A percentile compares a stretch with the other conserved stretches of the same genome.
These are phyloP conservation scores for Uncinocarpus reesii DNA, from an alignment of 2,329 filamentous ascomycete species.

Conservation along the genomic window DNA sequence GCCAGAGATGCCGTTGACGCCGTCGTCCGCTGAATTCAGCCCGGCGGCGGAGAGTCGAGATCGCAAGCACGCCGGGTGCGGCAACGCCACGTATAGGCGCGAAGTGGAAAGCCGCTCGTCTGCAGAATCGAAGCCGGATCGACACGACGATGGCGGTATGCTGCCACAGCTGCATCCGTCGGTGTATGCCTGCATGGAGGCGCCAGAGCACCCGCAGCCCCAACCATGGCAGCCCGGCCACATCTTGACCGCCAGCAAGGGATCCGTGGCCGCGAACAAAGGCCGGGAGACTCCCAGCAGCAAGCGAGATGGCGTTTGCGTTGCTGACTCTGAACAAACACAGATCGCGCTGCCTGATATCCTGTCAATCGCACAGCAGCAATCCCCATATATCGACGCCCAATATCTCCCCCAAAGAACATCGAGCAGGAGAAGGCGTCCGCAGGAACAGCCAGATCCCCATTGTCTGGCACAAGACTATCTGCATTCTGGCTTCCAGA, in stretches of 20 bases:
- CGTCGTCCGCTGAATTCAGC: conserved; percentile 9
- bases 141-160: background rate
- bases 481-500: conserved; percentile 5
- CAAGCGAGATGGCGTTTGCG: conserved; percentile 5
- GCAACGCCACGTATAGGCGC: background rate
- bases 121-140: background rate
- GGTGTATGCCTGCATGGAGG: background rate
- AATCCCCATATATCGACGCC: conserved; percentile 15
- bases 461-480: conserved; percentile 9
- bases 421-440: conserved; percentile 19
- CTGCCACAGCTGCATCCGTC: background rate
- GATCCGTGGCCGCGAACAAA: background rate
- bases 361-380: background rate
- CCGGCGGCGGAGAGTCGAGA: background rate
- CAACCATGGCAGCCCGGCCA: background rate
- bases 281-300: background rate
- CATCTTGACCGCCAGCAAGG: background rate
- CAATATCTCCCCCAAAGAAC: conserved; percentile 16
- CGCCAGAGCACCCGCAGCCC: background rate
- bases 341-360: background rate
- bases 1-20: conserved; percentile 4
- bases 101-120: background rate
- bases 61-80: background rate
- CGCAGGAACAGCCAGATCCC: conserved; percentile 7
- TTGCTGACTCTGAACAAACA: conserved; percentile 2